Percentiles rank a stretch among this genome's conserved stretches.
Evolutionary conservation across 2,329 filamentous ascomycete species (phyloP).

Genomic region (Diaporthe capsici): DNA sequence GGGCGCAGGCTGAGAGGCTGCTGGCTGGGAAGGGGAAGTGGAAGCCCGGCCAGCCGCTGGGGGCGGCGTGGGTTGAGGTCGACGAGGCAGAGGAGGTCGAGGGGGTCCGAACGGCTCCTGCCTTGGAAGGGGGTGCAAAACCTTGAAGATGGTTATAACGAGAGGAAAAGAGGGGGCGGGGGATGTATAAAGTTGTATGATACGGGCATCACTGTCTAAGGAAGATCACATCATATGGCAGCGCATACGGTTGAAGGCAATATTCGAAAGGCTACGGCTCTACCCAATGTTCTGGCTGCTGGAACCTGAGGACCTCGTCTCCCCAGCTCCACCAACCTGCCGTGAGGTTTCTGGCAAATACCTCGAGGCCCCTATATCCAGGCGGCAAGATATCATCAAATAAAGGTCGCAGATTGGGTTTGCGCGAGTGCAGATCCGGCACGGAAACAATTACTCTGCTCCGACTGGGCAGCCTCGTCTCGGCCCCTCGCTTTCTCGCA

Average conservation of each 20-base stretch:
- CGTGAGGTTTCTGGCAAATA: slow-evolving; percentile 82
- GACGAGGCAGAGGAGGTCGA: slow-evolving; percentile 46
- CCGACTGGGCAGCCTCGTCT: slow-evolving; percentile 50
- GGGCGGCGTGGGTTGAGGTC: slow-evolving; percentile 62
- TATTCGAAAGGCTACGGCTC: slow-evolving; percentile 44
- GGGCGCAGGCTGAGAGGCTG: slow-evolving; percentile 74
- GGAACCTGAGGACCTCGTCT: slow-evolving; percentile 79
- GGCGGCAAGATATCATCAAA: slow-evolving; percentile 68
- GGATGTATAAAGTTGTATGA: slow-evolving; percentile 41
- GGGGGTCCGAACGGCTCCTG: slow-evolving; percentile 45
- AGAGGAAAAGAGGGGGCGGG: background rate
- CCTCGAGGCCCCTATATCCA: slow-evolving; percentile 74
- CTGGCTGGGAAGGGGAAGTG: slow-evolving; percentile 73
- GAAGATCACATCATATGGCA: background rate
- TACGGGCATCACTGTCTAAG: slow-evolving; percentile 28
- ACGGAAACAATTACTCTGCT: slow-evolving; percentile 76
- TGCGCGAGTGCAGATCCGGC: slow-evolving; percentile 83
- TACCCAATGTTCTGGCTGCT: slow-evolving; percentile 69
- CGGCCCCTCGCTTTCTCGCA: slow-evolving; percentile 57
- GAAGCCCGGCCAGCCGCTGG: slow-evolving; percentile 63
- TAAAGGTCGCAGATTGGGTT: slow-evolving; percentile 77
- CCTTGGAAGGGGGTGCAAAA: slow-evolving; percentile 43
- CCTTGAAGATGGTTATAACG: slow-evolving; percentile 17
- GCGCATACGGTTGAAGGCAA: slow-evolving; percentile 10
- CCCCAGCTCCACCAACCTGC: slow-evolving; percentile 86